A percentile compares a stretch with the other conserved stretches of the same genome.
phyloP scores from a whole-genome alignment of 345 rosid genomes.

The Euphorbia lathyris region DNA sequence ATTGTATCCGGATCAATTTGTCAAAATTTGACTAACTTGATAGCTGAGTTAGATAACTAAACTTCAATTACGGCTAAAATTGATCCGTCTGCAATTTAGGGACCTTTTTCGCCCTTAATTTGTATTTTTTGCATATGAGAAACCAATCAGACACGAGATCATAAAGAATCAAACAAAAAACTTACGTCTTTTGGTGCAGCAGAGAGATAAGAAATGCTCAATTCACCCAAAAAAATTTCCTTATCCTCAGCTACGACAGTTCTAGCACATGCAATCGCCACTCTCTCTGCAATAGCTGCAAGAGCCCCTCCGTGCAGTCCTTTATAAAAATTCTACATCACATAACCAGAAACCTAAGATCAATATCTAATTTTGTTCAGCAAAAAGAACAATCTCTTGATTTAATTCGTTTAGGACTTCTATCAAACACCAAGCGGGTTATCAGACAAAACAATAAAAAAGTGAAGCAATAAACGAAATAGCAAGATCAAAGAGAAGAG shows the following conservation, averaged over 20 bases:
- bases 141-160: background rate
- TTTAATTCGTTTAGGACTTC: background rate
- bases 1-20: too few relatives aligned
- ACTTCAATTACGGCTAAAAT: too few relatives aligned
- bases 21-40: too few relatives aligned
- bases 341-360: background rate
- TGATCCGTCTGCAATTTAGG: too few relatives aligned
- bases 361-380: background rate
- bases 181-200: slow-evolving; percentile 41
- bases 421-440: background rate
- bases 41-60: too few relatives aligned
- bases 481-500: background rate
- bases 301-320: slow-evolving; percentile 71
- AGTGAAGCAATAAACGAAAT: background rate
- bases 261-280: slow-evolving; percentile 60
- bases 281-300: slow-evolving; percentile 65
- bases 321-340: slow-evolving; percentile 42
- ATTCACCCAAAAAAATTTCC: slow-evolving; percentile 61
- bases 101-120: too few relatives aligned
- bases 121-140: background rate
- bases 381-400: background rate
- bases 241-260: slow-evolving; percentile 55
- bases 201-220: slow-evolving; percentile 63
- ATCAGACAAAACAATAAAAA: background rate
- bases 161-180: background rate